Percentiles rank a stretch among this genome's conserved stretches.
Conservation (phyloP, 2,329 filamentous ascomycete genomes). For the Ceratocystis diversiconidia region DNA sequence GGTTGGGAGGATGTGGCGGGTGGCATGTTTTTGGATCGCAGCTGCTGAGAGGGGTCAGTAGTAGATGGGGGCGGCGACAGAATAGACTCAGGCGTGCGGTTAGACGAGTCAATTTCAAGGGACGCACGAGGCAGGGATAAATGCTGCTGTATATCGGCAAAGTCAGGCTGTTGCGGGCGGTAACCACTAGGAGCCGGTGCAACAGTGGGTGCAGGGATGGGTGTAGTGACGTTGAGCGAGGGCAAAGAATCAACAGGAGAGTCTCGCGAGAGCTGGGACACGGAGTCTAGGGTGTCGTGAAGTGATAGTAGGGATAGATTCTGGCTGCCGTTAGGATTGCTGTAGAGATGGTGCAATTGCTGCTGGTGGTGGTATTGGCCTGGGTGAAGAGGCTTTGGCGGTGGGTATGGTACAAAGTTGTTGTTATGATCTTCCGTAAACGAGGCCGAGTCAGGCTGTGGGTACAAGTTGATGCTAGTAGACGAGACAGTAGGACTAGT, state of each 20-base stretch:
- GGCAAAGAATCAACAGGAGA: conserved; percentile 35
- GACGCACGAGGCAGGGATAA: conserved; percentile 20
- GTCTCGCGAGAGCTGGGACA: conserved; percentile 49
- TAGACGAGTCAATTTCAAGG: conserved; percentile 18
- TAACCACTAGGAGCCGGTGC: conserved; percentile 18
- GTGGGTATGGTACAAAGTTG: conserved; percentile 19
- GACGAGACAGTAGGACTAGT: conserved; percentile 4
- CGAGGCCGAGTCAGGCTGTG: conserved; percentile 14
- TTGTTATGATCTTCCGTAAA: conserved; percentile 12
- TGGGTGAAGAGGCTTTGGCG: conserved; percentile 27
- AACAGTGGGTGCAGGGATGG: conserved; percentile 27
- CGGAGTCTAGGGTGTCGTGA: conserved; percentile 41
- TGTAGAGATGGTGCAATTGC: conserved; percentile 20
- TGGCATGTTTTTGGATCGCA: conserved; percentile 9
- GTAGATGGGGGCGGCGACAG: not conserved
- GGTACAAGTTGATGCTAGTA: not conserved
- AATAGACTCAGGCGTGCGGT: conserved; percentile 23
- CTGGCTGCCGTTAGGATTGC: conserved; percentile 15
- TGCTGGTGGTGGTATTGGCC: conserved; percentile 26
- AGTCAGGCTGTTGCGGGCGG: conserved; percentile 24
- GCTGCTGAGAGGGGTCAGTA: not conserved
- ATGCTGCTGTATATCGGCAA: conserved; percentile 12
- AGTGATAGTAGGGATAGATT: conserved; percentile 12
- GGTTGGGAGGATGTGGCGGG: conserved; percentile 9
- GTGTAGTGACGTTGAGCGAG: conserved; percentile 28